These are phyloP conservation scores for Penicillium sp. DNA, from an alignment of 2,329 filamentous ascomycete genomes.

Conservation along the genomic window DNA sequence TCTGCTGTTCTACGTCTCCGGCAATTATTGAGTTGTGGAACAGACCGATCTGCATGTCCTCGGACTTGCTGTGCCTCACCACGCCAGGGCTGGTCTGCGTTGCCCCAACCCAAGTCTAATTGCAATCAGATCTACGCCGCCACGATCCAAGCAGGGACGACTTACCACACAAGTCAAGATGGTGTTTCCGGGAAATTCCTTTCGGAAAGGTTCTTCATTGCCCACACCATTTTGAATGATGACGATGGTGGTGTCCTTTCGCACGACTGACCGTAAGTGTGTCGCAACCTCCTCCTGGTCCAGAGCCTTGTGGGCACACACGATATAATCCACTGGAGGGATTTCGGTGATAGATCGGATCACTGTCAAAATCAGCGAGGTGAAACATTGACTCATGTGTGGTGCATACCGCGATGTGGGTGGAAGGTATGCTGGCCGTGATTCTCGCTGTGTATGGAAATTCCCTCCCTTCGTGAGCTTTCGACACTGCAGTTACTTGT, in stretches of 20 bases:
- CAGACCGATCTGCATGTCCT: slow-evolving; percentile 58
- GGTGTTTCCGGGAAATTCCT: slow-evolving; percentile 29
- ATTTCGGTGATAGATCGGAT: slow-evolving; percentile 40
- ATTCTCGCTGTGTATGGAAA: slow-evolving; percentile 45
- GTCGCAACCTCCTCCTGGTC: slow-evolving; percentile 42
- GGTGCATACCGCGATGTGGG: slow-evolving; percentile 36
- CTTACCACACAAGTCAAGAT: slow-evolving; percentile 48
- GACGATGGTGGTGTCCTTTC: slow-evolving; percentile 39
- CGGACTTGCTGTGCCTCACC: slow-evolving; percentile 53
- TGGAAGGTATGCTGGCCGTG: slow-evolving; percentile 42
- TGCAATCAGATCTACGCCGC: neutral
- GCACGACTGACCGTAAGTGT: slow-evolving; percentile 38
- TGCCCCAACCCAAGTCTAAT: slow-evolving; percentile 51
- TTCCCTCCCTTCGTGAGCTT: slow-evolving; percentile 31
- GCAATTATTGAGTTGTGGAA: slow-evolving; percentile 45
- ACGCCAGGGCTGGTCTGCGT: slow-evolving; percentile 52
- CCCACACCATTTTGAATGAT: slow-evolving; percentile 46
- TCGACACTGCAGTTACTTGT: neutral
- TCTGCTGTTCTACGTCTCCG: slow-evolving; percentile 32
- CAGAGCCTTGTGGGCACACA: slow-evolving; percentile 47
- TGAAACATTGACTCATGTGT: neutral
- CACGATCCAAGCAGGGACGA: neutral
- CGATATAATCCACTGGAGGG: slow-evolving; percentile 36
- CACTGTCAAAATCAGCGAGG: slow-evolving; percentile 26
- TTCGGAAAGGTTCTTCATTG: slow-evolving; percentile 43